Percentiles rank a stretch among this genome's conserved stretches.
phyloP scores from a whole-genome alignment of 768 basidiomycete species.

The Floccularia luteovirens region DNA sequence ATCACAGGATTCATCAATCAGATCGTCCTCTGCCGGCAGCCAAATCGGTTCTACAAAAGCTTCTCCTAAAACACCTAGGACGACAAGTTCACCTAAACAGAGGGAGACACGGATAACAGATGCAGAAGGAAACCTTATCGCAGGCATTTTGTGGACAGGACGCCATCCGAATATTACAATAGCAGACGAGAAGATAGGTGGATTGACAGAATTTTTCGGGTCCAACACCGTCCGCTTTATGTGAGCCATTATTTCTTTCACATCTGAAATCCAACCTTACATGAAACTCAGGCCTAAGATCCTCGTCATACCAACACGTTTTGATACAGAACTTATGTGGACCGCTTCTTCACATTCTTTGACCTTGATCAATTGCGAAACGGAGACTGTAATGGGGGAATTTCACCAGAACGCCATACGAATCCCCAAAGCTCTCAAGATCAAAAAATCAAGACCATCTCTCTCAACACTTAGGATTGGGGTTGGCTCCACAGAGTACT shows the following conservation, averaged over 20 bases:
- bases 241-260: constrained; percentile 21
- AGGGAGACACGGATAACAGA: constrained; percentile 39
- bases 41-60: constrained; percentile 1
- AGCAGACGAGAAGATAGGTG: constrained; percentile 41
- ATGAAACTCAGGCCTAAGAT: constrained; percentile 38
- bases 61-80: constrained; percentile 4
- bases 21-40: background rate
- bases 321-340: constrained; percentile 56
- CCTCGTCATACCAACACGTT: constrained; percentile 55
- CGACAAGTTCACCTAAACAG: constrained; percentile 6
- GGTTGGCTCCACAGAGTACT: background rate
- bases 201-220: constrained; percentile 49
- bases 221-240: constrained; percentile 45
- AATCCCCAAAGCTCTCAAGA: constrained; percentile 23
- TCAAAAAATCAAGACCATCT: constrained; percentile 12
- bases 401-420: constrained; percentile 45
- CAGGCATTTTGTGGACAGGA: constrained; percentile 46
- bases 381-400: constrained; percentile 38
- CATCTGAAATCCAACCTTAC: background rate
- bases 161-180: constrained; percentile 45
- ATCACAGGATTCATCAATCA: constrained; percentile 6
- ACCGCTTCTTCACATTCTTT: constrained; percentile 46
- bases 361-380: constrained; percentile 45
- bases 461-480: background rate
- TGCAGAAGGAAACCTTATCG: constrained; percentile 30